Evolutionary conservation across 2,329 filamentous ascomycete species (phyloP).

Genomic region (Metarhizium rileyi): DNA sequence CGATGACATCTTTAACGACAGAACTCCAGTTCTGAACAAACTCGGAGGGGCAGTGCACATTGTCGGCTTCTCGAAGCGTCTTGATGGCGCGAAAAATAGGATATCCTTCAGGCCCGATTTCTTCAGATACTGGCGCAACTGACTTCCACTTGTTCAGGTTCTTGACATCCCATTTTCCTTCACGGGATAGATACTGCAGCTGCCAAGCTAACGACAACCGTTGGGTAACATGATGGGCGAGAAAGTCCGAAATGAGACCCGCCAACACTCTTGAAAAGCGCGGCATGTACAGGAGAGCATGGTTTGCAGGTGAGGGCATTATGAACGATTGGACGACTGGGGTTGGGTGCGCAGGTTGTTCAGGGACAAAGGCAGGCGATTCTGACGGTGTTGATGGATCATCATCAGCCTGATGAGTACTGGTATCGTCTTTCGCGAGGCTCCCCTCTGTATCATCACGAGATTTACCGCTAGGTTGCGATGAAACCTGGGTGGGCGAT

Average conservation of each 20-base stretch:
- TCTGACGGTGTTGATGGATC: conserved; percentile 39
- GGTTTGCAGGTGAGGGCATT: conserved; percentile 68
- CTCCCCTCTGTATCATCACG: not conserved
- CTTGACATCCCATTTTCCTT: conserved; percentile 97
- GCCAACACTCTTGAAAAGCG: conserved; percentile 65
- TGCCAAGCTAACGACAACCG: conserved; percentile 84
- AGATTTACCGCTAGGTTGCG: not conserved
- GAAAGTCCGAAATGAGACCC: conserved; percentile 74
- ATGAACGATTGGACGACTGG: conserved; percentile 57
- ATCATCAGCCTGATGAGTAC: conserved; percentile 28
- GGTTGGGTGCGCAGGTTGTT: conserved; percentile 36
- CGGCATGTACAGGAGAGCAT: conserved; percentile 76
- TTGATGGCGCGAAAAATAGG: conserved; percentile 83
- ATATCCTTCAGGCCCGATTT: conserved; percentile 46
- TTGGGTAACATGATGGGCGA: conserved; percentile 63
- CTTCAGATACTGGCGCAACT: conserved; percentile 65
- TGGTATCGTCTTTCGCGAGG: conserved; percentile 6
- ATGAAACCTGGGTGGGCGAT: not conserved
- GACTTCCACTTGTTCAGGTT: conserved; percentile 87
- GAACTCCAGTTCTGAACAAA: conserved; percentile 61
- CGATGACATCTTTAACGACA: conserved; percentile 66
- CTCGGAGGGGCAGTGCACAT: conserved; percentile 63
- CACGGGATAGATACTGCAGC: conserved; percentile 74
- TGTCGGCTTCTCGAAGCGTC: conserved; percentile 82
- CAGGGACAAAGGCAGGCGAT: conserved; percentile 25